These are phyloP conservation scores for Lithocarpus polystachyus DNA, from an alignment of 306 rosid species.

Conservation along the genomic window DNA sequence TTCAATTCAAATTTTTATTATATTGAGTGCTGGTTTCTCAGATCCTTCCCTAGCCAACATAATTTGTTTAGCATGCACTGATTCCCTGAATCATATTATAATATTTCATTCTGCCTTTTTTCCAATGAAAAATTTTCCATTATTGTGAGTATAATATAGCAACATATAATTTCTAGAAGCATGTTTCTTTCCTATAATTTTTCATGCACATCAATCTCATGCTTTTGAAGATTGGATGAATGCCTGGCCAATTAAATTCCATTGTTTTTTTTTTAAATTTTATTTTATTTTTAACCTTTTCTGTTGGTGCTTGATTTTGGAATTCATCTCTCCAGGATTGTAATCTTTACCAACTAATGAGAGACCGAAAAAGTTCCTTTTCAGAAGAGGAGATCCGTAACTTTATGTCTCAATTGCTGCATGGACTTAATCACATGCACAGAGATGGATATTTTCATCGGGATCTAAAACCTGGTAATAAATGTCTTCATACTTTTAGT, in stretches of 20 bases:
- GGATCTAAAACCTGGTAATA: slow-evolving; percentile 80
- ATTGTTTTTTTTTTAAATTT: neutral
- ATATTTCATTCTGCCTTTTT: neutral
- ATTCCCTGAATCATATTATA: neutral
- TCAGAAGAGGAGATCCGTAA: slow-evolving; percentile 67
- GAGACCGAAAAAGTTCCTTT: slow-evolving; percentile 62
- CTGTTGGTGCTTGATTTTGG: slow-evolving; percentile 27
- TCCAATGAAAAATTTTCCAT: neutral
- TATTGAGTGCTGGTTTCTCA: neutral
- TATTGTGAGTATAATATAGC: neutral
- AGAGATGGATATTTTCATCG: slow-evolving; percentile 74
- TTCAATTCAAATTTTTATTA: neutral
- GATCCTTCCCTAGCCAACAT: neutral
- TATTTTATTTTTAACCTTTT: neutral
- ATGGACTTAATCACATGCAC: slow-evolving; percentile 74
- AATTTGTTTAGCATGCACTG: neutral
- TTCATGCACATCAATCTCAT: slow-evolving; percentile 4
- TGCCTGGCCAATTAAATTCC: slow-evolving; percentile 3
- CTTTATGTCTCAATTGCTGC: slow-evolving; percentile 66
- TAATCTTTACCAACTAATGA: slow-evolving; percentile 80
- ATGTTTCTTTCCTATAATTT: neutral
- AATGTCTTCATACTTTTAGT: neutral
- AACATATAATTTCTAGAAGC: neutral
- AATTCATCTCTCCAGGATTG: slow-evolving; percentile 49
- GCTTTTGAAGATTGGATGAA: slow-evolving; percentile 19